Conservation (phyloP, 176 grass and related monocot genomes). For the Chloris gayana region DNA sequence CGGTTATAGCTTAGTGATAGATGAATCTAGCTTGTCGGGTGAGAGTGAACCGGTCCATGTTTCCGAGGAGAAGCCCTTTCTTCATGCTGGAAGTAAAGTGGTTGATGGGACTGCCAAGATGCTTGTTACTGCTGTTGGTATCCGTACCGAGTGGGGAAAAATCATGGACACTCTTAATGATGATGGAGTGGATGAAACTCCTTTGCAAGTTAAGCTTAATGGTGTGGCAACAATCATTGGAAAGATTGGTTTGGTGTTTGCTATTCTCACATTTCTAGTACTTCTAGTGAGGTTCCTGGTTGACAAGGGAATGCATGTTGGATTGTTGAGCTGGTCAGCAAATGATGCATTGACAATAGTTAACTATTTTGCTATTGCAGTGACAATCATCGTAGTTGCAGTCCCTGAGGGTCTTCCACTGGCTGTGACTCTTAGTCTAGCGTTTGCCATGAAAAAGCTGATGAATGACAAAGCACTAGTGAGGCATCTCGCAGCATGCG, state of each 20-base stretch:
- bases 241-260: slow-evolving; percentile 78
- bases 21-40: slow-evolving; percentile 90
- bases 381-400: slow-evolving; percentile 89
- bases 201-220: slow-evolving; percentile 96
- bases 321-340: slow-evolving; percentile 62
- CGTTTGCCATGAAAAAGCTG: slow-evolving; percentile 98
- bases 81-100: slow-evolving; percentile 83
- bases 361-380: slow-evolving; percentile 82
- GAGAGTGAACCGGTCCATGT: slow-evolving; percentile 73
- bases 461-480: slow-evolving; percentile 88
- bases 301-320: slow-evolving; percentile 53
- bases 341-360: slow-evolving; percentile 78
- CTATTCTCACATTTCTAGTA: slow-evolving; percentile 74
- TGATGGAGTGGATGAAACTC: slow-evolving; percentile 83
- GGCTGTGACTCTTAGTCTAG: slow-evolving; percentile 91
- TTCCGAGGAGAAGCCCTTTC: slow-evolving; percentile 68
- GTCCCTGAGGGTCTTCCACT: slow-evolving; percentile 90
- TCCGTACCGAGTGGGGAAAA: slow-evolving; percentile 85
- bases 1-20: slow-evolving; percentile 73
- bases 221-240: slow-evolving; percentile 79
- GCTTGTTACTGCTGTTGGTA: slow-evolving; percentile 79
- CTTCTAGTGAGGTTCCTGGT: slow-evolving; percentile 68
- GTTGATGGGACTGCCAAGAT: slow-evolving; percentile 81
- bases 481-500: slow-evolving; percentile 85
- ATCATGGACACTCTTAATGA: slow-evolving; percentile 72